A percentile compares a stretch with the other conserved stretches of the same genome.
These are phyloP conservation scores for Detonula confervacea DNA, from an alignment of 352 stramenopile genomes.

Conservation along the genomic window DNA sequence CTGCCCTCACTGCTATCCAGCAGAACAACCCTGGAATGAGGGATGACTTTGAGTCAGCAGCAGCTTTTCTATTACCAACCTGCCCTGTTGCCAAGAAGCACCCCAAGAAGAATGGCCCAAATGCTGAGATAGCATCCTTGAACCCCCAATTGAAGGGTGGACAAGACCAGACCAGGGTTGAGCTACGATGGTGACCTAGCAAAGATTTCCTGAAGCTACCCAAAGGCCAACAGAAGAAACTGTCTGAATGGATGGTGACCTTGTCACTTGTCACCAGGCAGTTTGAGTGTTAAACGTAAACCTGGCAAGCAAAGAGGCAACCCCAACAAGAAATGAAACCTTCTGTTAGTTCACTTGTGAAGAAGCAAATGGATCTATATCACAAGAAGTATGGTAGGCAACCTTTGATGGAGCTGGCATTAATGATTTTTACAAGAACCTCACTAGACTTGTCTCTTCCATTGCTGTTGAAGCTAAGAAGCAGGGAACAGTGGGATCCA, in stretches of 20 bases:
- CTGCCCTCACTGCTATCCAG: background rate
- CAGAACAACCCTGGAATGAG: background rate
- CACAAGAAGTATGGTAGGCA: too few relatives aligned
- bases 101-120: background rate
- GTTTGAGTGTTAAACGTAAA: too few relatives aligned
- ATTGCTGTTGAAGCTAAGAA: too few relatives aligned
- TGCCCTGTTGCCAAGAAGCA: conserved; percentile 23
- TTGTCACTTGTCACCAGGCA: too few relatives aligned
- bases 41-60: conserved; percentile 3
- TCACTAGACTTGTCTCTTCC: too few relatives aligned
- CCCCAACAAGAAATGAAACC: too few relatives aligned
- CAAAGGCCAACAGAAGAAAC: conserved; percentile 15
- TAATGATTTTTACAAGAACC: too few relatives aligned
- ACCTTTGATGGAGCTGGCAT: too few relatives aligned
- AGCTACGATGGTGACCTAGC: conserved; percentile 25
- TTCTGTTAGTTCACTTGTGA: too few relatives aligned
- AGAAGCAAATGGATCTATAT: too few relatives aligned
- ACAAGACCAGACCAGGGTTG: conserved; percentile 22
- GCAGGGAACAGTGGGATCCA: too few relatives aligned
- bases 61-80: conserved; percentile 10
- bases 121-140: background rate
- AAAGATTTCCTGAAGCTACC: conserved; percentile 14
- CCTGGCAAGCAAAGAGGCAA: too few relatives aligned
- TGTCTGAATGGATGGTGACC: conserved; percentile 4
- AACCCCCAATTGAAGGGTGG: background rate